phyloP scores from a whole-genome alignment of 202 grass and related monocot genomes.

The Brachypodium distachyon region DNA sequence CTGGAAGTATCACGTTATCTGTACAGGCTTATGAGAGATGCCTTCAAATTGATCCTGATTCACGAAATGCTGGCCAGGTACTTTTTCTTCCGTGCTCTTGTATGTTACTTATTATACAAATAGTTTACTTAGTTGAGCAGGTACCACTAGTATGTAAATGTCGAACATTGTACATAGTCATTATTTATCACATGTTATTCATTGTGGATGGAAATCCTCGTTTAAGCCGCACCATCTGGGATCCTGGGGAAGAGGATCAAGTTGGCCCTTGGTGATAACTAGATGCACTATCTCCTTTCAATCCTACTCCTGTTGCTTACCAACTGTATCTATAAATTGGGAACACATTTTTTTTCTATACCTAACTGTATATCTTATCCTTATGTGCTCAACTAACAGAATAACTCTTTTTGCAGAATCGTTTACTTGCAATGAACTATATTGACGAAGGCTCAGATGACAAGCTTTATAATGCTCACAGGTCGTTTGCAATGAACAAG shows the following conservation, averaged over 20 bases:
- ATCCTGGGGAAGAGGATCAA: too few species aligned
- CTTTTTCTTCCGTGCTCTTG: conserved; percentile 1
- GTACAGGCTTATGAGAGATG: conserved; percentile 94
- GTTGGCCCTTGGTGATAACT: background rate
- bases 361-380: background rate
- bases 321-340: background rate
- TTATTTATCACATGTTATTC: background rate
- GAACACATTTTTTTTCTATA: background rate
- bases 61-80: conserved; percentile 98
- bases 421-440: conserved; percentile 98
- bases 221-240: background rate
- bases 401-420: conserved; percentile 63
- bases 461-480: conserved; percentile 93
- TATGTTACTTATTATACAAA: conserved; percentile 9
- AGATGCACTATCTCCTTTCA: background rate
- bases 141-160: background rate
- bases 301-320: background rate
- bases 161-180: background rate
- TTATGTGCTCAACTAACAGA: conserved; percentile 13
- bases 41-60: conserved; percentile 96
- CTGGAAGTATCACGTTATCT: conserved; percentile 77
- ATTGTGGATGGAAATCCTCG: background rate
- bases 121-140: conserved; percentile 1
- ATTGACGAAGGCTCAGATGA: conserved; percentile 85
- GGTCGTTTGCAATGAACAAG: conserved; percentile 39